phyloP scores from a whole-genome alignment of 345 rosid species.

The Eucalyptus sp. region DNA sequence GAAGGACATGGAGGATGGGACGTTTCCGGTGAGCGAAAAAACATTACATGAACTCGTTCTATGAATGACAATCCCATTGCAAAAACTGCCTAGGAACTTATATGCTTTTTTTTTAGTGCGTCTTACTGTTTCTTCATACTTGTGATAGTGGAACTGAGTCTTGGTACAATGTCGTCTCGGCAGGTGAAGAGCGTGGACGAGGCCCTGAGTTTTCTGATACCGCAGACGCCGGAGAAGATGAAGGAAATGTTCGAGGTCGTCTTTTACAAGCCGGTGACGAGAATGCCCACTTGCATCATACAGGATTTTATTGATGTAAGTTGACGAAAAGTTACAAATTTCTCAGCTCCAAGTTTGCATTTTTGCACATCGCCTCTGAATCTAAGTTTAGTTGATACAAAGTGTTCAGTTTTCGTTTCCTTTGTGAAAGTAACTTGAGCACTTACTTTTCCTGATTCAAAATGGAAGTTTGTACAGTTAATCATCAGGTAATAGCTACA shows the following conservation, averaged over 20 bases:
- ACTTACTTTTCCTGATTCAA: neutral
- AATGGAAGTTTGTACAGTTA: neutral
- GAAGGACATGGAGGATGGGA: conserved; percentile 3
- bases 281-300: neutral
- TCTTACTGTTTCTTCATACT: neutral
- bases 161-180: neutral
- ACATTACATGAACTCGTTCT: neutral
- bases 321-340: neutral
- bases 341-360: too few relatives aligned
- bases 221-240: conserved; percentile 5
- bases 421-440: neutral
- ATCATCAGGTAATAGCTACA: neutral
- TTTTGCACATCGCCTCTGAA: neutral
- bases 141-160: neutral
- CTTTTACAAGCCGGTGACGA: conserved; percentile 1
- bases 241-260: neutral
- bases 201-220: conserved; percentile 2
- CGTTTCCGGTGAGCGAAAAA: neutral
- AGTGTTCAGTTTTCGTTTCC: neutral
- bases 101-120: neutral
- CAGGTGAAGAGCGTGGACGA: conserved; percentile 1
- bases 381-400: neutral
- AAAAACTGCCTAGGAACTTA: neutral
- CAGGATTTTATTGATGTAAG: conserved; percentile 1
- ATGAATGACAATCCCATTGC: neutral